Percentiles rank a stretch among this genome's conserved stretches.
Conservation (phyloP, 139 green algal species). For the Dunaliella sp. region DNA sequence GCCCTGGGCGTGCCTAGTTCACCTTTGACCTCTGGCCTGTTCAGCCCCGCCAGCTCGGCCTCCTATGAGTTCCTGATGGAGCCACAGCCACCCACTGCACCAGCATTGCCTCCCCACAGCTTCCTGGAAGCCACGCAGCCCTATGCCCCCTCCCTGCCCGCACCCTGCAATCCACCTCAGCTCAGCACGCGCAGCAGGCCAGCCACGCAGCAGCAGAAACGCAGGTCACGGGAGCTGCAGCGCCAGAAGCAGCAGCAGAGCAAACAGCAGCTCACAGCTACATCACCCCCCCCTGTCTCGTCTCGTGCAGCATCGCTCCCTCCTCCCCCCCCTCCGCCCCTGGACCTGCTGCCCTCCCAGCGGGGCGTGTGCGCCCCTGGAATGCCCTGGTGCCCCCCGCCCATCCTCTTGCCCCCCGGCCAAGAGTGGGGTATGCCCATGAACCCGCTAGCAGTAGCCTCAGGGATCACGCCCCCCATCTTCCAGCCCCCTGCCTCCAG, state of each 20-base stretch:
- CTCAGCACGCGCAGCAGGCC: constrained; percentile 1
- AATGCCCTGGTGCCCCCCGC: background rate
- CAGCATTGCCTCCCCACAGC: too few species aligned
- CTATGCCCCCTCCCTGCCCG: background rate
- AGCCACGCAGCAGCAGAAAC: constrained; percentile 10
- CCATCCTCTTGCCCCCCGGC: background rate
- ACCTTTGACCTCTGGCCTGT: background rate
- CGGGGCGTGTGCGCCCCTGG: background rate
- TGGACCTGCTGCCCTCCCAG: too few species aligned
- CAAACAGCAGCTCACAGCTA: constrained; percentile 4
- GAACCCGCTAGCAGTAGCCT: constrained; percentile 8
- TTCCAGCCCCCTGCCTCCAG: background rate
- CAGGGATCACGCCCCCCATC: constrained; percentile 21
- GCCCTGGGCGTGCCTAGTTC: background rate
- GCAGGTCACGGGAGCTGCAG: background rate
- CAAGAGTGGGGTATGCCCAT: constrained; percentile 30
- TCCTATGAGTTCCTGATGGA: constrained; percentile 5
- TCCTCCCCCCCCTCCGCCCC: background rate
- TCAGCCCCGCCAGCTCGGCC: constrained; percentile 4
- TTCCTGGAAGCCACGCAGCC: too few species aligned
- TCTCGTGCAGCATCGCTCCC: background rate
- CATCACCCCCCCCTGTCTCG: background rate
- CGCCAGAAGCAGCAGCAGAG: constrained; percentile 3
- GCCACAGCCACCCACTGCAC: background rate
- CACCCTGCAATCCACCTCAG: background rate